Evolutionary conservation across 2,329 filamentous ascomycete genomes (phyloP).

Genomic region (Neonectria sp.): DNA sequence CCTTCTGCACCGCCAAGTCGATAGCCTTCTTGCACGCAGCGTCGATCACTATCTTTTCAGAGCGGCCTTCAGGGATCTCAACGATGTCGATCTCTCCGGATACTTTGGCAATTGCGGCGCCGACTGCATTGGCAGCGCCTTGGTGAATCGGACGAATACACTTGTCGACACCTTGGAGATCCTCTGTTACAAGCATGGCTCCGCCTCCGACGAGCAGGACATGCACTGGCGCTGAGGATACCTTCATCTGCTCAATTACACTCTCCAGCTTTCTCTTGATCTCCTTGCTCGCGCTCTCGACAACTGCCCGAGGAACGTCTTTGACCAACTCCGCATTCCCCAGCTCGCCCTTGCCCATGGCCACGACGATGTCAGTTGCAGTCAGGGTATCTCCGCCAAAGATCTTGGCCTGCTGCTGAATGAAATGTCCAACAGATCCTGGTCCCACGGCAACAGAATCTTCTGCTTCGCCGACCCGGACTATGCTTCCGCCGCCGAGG

Average conservation of each 20-base stretch:
- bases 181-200: constrained; percentile 64
- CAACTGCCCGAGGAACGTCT: constrained; percentile 38
- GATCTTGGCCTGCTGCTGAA: constrained; percentile 62
- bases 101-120: constrained; percentile 71
- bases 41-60: constrained; percentile 56
- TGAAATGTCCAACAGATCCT: constrained; percentile 67
- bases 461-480: constrained; percentile 41
- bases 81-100: constrained; percentile 68
- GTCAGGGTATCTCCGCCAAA: constrained; percentile 70
- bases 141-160: constrained; percentile 67
- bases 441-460: constrained; percentile 64
- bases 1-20: constrained; percentile 50
- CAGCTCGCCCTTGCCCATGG: constrained; percentile 49
- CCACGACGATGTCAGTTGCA: constrained; percentile 66
- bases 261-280: constrained; percentile 65
- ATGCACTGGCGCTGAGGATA: constrained; percentile 65
- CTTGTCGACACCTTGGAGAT: constrained; percentile 64
- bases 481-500: constrained; percentile 67
- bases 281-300: constrained; percentile 47
- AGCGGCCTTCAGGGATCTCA: constrained; percentile 59
- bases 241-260: constrained; percentile 70
- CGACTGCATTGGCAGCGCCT: constrained; percentile 73
- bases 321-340: constrained; percentile 50
- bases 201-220: constrained; percentile 73
- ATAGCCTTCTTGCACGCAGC: constrained; percentile 56